Evolutionary conservation across 345 rosid genomes (phyloP), one percentile per base, ranked within the genome.

Genomic region (Turritis glabra): DNA sequence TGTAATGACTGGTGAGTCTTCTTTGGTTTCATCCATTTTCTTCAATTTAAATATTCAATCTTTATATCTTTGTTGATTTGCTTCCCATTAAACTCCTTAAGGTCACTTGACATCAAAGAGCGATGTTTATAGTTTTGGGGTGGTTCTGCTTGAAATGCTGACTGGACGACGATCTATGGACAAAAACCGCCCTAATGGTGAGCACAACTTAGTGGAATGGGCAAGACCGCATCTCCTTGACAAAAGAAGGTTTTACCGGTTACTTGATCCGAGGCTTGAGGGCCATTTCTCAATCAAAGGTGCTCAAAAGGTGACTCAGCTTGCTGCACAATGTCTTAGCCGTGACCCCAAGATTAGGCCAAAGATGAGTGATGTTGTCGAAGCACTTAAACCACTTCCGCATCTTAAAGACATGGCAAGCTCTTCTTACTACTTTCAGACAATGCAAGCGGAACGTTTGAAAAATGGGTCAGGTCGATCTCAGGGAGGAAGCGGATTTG

Each of bases 1-100:
- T 76, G 99, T 94, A 54, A 94, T 94, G 99, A 95, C 97, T 4
- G 98, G 99, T 95, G 77, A 59, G 90, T 71, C 69, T 72, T 47
- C 29, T 63, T 48, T 50, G 40, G 66, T 47, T 23, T 25, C 32
- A 32, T 47, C 10, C 17, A 29, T 14, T 21, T 22, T 27, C 29
- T 17, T 30, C 0, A 2, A 2, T 5, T 50, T 29, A 50, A 47
- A 38, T 27, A 48, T 46, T 35, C 7, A 14, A 5, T 5, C 11
- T 32, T 10, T 38, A 8, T 32, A 29, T 44, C 5, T 13, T 63
- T 69, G 43, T 18, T 76, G 51, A 69, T 6, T 14, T 35, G 14
- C 57, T 69, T 61, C 32, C 18, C 17, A 1, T 48, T 6, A 3
- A 58, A 50, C 69, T 71, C 52, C 30, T 68, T 74, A 86, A 76